A percentile compares a stretch with the other conserved stretches of the same genome.
These are phyloP conservation scores for Peronospora destructor DNA, from an alignment of 352 stramenopile genomes.

Conservation along the genomic window DNA sequence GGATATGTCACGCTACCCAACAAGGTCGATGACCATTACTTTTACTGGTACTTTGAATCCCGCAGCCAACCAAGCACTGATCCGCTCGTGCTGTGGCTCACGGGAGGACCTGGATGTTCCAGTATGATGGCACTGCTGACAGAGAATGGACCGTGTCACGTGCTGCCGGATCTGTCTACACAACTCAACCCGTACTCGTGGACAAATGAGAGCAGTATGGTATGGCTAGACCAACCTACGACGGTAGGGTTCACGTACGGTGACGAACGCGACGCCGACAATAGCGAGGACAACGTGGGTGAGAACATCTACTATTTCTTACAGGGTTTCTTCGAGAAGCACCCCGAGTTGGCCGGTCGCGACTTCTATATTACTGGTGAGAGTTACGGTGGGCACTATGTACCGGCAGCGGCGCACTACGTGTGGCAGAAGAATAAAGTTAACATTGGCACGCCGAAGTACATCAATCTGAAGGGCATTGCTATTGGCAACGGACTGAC, in stretches of 20 bases:
- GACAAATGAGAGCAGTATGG: conserved; percentile 54
- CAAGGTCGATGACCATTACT: conserved; percentile 67
- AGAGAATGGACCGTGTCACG: conserved; percentile 59
- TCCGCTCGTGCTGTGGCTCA: conserved; percentile 61
- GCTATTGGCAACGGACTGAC: conserved; percentile 51
- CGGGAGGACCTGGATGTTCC: conserved; percentile 49
- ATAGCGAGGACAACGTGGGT: conserved; percentile 43
- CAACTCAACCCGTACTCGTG: conserved; percentile 51
- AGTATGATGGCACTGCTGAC: conserved; percentile 55
- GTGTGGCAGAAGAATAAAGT: conserved; percentile 48
- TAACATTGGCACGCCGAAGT: conserved; percentile 9
- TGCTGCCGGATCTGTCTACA: conserved; percentile 43
- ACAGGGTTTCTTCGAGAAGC: conserved; percentile 52
- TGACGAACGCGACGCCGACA: conserved; percentile 30
- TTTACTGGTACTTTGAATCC: conserved; percentile 74
- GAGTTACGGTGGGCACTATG: conserved; percentile 65
- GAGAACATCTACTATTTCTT: conserved; percentile 70
- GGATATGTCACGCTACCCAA: conserved; percentile 57
- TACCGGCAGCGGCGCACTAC: conserved; percentile 47
- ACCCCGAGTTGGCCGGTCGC: conserved; percentile 45
- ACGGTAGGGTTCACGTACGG: conserved; percentile 53
- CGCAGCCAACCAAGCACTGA: conserved; percentile 36
- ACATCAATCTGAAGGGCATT: conserved; percentile 45
- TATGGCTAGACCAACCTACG: conserved; percentile 66
- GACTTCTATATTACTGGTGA: conserved; percentile 68